Evolutionary conservation across 805 yeast genomes (phyloP), one percentile per base, ranked within the genome.

Genomic region (Isabelozyma gotoi): DNA sequence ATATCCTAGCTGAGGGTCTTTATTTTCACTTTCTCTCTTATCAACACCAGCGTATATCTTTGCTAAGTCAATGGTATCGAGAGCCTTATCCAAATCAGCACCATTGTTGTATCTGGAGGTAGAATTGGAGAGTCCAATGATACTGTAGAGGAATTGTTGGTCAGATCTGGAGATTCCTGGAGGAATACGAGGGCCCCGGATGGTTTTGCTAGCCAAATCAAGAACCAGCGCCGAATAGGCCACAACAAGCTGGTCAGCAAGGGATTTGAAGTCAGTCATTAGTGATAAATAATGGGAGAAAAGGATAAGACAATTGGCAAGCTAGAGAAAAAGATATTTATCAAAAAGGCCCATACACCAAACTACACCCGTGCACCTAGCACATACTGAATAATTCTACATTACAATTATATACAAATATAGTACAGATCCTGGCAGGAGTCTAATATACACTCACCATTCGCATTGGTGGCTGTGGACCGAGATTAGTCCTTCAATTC

Each of bases 51-150:
- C 62, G 51, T 80, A 83, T 1, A 90, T 74, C 17, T 58, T 52
- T 2, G 74, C 85, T 20, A 88, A 59, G 41, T 88, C 85, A 24
- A 91, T 67, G 0, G 76, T 62, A 19, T 80, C 88, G 20, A 90
- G 62, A 0, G 87, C 95, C 2, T 53, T 54, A 34, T 84, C 85
- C 36, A 59, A 38, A 19, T 36, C 45, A 7, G 38, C 32, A n/a
- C 54, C 49, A 20, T 44, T 19, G 21, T 47, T 53, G 38, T 58
- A 56, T 19, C 42, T 40, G 33, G 41, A 36, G 32, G 34, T 43
- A n/a, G 38, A 14, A n/a, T 35, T 19, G 5, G 48, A 16, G n/a
- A 41, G 17, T 7, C 15, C 24, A 11, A 35, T 15, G 8, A 44
- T 17, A 14, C 10, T 14, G 16, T 17, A 10, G 38, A 20, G 18